Percentiles rank a stretch among this genome's conserved stretches.
Evolutionary conservation across 768 basidiomycete species (phyloP).

Genomic region (Boletus rubroflammeus): DNA sequence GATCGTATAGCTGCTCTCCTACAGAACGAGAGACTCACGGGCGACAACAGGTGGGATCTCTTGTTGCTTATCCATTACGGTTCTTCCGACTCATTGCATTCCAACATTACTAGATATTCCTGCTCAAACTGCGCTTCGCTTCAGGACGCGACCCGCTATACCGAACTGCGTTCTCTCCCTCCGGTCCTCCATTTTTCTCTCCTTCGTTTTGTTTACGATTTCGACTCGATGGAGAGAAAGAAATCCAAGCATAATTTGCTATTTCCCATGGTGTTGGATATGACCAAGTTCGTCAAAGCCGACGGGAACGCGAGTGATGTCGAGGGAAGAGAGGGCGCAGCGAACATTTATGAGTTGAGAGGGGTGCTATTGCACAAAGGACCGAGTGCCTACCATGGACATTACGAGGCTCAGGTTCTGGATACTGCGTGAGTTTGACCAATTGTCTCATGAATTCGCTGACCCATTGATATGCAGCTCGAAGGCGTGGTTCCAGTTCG

Average conservation of each 20-base stretch:
- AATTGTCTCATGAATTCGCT: neutral
- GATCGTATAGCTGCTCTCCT: constrained; percentile 66
- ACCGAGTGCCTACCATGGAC: constrained; percentile 85
- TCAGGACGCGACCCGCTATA: constrained; percentile 77
- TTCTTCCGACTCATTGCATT: neutral
- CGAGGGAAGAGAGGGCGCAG: constrained; percentile 13
- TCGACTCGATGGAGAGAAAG: constrained; percentile 72
- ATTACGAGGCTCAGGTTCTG: constrained; percentile 84
- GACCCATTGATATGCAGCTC: constrained; percentile 39
- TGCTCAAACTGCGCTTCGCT: constrained; percentile 73
- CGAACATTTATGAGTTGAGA: constrained; percentile 70
- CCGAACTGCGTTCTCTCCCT: constrained; percentile 67
- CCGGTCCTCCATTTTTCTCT: constrained; percentile 90
- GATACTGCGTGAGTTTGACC: constrained; percentile 54
- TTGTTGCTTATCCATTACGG: neutral
- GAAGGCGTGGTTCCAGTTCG: constrained; percentile 85
- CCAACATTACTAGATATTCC: constrained; percentile 53
- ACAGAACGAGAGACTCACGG: constrained; percentile 67
- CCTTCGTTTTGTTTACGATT: constrained; percentile 89
- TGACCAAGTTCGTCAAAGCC: constrained; percentile 55
- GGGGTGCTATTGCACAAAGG: constrained; percentile 90
- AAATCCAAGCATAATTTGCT: constrained; percentile 80
- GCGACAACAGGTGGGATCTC: constrained; percentile 70
- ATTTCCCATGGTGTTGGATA: constrained; percentile 74
- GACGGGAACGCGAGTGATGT: constrained; percentile 25